Conservation (phyloP, 2,329 filamentous ascomycete genomes). For the Aspergillus vadensis region DNA sequence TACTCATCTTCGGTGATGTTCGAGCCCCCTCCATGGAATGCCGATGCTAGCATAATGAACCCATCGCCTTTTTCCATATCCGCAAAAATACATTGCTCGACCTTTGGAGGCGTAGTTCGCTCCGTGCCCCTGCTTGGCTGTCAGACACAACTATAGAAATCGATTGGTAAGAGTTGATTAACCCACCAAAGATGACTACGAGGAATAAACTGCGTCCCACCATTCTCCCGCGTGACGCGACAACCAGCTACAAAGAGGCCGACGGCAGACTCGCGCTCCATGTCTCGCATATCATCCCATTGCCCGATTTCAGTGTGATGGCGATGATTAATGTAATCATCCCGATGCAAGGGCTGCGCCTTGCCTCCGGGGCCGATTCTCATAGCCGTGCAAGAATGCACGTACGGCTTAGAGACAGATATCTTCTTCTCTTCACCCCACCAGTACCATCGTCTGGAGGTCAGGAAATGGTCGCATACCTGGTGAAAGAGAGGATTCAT, state of each 20-base stretch:
- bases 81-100: conserved; percentile 1
- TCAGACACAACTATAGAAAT: not conserved
- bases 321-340: conserved; percentile 16
- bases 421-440: conserved; percentile 30
- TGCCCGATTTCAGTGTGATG: not conserved
- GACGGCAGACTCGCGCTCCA: conserved; percentile 22
- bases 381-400: conserved; percentile 18
- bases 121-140: not conserved
- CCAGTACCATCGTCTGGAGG: conserved; percentile 31
- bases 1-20: not conserved
- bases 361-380: conserved; percentile 26
- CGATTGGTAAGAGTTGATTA: not conserved
- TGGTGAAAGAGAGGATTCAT: conserved; percentile 32
- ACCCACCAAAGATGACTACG: conserved; percentile 30
- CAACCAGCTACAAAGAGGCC: conserved; percentile 30
- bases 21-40: not conserved
- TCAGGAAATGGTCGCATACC: conserved; percentile 30
- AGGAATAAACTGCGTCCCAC: conserved; percentile 35
- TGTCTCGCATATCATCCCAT: conserved; percentile 15
- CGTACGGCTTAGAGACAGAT: conserved; percentile 30
- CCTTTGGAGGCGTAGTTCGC: not conserved
- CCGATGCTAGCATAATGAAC: not conserved
- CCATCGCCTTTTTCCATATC: not conserved
- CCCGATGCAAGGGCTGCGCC: conserved; percentile 28
- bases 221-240: conserved; percentile 30